Evolutionary conservation across 768 basidiomycete genomes (phyloP), one percentile per base, ranked within the genome.

Genomic region (Panaeolus papilionaceus): DNA sequence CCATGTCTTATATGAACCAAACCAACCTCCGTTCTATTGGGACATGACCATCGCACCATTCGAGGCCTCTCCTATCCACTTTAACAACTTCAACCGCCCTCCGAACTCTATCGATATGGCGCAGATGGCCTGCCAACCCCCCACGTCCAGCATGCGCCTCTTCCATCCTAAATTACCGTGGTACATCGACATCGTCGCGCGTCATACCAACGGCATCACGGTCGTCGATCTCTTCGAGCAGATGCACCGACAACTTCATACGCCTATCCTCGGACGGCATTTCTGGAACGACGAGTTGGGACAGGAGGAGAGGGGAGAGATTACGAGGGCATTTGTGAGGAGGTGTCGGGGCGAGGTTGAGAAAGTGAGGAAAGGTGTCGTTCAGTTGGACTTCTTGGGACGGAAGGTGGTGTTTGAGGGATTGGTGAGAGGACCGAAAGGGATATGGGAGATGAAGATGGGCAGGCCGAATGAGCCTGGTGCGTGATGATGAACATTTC

Each of bases 351-450:
- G 77, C 12, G 68, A 77, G 39, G 70, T 68, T 33, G 80, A 81
- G 67, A 73, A 79, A 61, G 67, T 73, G 63, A 71, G 71, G 61
- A 67, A 69, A 23, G 90, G 90, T 0, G 83, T 91, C 23, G 79
- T 81, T 65, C 82, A 82, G 62, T 82, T 92, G 6, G 90, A 92
- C 77, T 92, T 83, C 70, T 76, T 92, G 77, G 86, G 86, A 16
- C 82, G 81, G 40, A 83, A 83, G 68, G 75, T 78, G 54, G 72
- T 86, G 9, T 85, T 90, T 75, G 78, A 83, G 64, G 91, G 91
- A 7, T 75, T 92, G 66, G 75, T 74, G 54, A 82, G 84, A 64
- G 84, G 84, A 1, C 84, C 80, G 71, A 82, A 85, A 42, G 90
- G 90, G 6, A 81, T 86, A 76, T 91, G 89, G 87, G 86, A 90